Percentiles rank a stretch among this genome's conserved stretches.
phyloP scores from a whole-genome alignment of 176 grass and related monocot species.

The Avena insularis region DNA sequence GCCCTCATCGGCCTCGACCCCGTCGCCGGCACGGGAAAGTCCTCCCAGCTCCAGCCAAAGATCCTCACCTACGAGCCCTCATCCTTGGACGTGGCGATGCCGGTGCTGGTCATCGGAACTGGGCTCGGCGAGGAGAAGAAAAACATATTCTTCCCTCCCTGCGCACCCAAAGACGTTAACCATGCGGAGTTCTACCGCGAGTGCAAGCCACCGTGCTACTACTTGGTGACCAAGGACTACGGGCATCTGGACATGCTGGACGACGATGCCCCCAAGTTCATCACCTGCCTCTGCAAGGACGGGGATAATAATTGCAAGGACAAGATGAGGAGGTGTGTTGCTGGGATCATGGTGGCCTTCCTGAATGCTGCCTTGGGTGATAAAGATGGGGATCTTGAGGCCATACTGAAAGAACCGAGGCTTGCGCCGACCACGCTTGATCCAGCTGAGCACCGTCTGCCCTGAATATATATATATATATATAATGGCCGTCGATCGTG shows the following conservation, averaged over 20 bases:
- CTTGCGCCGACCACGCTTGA: constrained; percentile 49
- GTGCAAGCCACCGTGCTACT: constrained; percentile 61
- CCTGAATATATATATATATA: no score
- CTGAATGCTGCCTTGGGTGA: constrained; percentile 41
- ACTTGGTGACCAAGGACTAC: constrained; percentile 59
- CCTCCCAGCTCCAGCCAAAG: constrained; percentile 32
- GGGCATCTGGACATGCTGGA: constrained; percentile 68
- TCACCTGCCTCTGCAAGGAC: constrained; percentile 60
- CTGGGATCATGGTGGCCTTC: constrained; percentile 57
- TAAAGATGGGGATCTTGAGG: constrained; percentile 41
- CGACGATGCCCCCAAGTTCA: constrained; percentile 43
- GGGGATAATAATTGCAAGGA: constrained; percentile 50
- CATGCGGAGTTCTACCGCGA: constrained; percentile 64
- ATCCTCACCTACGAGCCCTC: constrained; percentile 58
- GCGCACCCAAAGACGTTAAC: constrained; percentile 57
- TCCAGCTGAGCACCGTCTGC: constrained; percentile 33
- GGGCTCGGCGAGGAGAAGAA: constrained; percentile 55
- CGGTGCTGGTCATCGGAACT: constrained; percentile 57
- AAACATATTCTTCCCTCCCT: constrained; percentile 49
- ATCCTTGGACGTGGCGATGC: constrained; percentile 48
- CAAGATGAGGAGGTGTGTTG: constrained; percentile 56
- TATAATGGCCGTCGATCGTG: background rate
- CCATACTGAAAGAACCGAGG: constrained; percentile 46
- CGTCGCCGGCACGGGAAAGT: constrained; percentile 37
- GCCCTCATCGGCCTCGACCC: constrained; percentile 65